phyloP scores from a whole-genome alignment of 495 filamentous ascomycete species.

The Parathielavia hyrcaniae region DNA sequence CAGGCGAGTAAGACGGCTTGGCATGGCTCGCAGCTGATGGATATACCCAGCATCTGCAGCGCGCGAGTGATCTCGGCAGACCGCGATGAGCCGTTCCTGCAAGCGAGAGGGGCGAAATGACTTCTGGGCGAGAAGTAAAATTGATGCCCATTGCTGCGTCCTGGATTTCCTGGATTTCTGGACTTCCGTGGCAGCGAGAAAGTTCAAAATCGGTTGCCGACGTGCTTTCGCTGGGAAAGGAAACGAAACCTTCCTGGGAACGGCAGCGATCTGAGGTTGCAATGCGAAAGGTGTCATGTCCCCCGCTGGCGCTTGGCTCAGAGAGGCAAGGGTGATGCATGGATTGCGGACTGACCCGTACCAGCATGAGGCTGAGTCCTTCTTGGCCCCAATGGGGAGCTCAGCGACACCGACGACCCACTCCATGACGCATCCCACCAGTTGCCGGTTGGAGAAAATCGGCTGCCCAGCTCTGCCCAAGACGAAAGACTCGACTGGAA shows the following conservation, averaged over 20 bases:
- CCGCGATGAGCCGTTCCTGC: conserved; percentile 19
- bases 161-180: not conserved
- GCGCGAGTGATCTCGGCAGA: conserved; percentile 14
- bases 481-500: not conserved
- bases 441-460: not conserved
- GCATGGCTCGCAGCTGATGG: not conserved
- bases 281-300: not conserved
- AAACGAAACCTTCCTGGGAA: conserved; percentile 5
- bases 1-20: not conserved
- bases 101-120: conserved; percentile 3
- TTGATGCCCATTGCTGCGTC: not conserved
- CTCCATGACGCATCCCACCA: not conserved
- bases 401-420: not conserved
- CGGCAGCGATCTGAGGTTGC: conserved; percentile 4
- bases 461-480: not conserved
- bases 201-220: not conserved
- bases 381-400: conserved; percentile 13
- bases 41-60: not conserved
- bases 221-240: conserved; percentile 1
- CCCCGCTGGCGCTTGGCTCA: conserved; percentile 7
- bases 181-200: not conserved
- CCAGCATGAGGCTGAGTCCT: conserved; percentile 28
- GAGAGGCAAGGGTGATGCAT: conserved; percentile 15
- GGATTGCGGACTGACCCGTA: conserved; percentile 26
- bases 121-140: not conserved